Base-by-base conservation (phyloP, 2,329 filamentous ascomycete genomes). In the Rhinocladiella mackenziei region DNA sequence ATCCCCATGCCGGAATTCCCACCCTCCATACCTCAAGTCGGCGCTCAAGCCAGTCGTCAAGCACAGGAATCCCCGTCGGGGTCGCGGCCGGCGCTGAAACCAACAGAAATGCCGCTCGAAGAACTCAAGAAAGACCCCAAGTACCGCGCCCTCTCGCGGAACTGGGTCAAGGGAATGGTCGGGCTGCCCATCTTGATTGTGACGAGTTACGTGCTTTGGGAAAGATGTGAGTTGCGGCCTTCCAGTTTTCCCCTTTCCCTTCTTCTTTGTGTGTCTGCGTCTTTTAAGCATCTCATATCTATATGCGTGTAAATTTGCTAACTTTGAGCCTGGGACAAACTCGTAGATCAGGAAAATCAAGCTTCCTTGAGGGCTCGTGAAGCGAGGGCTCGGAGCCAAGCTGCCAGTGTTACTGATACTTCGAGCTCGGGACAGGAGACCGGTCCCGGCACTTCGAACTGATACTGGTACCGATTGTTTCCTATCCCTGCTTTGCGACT, bases 131-230 rank as follows among this genome's bases (percentile, higher is more conserved):
- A 45, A 33, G 43, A 51, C 25, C 44, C 49, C 1, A 19, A 43
- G 15, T 57, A 50, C 40, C 34, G 45, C 8, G 25, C 28, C 13
- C 40, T 53, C 3, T 45, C 39, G 13, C 33, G 41, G 8, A 20
- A 40, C 20, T 56, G 48, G 41, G 50, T 48, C 10, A 29, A 43
- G 4, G 17, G 52, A 15, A 50, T 58, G 3, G 48, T 58, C 20
- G 56, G 48, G 3, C 17, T 53, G 28, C 56, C 56, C 2, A 47
- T 58, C 30, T 39, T 44, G 1, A 48, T 58, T 18, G 53, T 52
- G 1, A 51, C 41, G 19, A 54, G 45, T 30, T 56, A 50, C 28
- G 36, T 52, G 7, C 28, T 58, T 34, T 56, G 49, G 48, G 39
- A 52, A 23, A 45, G 48, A 34, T 50, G 48, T 51, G 30, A 45